Conservation (phyloP, 1,284 basidiomycete genomes). For the Xerocomus nothofagi region DNA sequence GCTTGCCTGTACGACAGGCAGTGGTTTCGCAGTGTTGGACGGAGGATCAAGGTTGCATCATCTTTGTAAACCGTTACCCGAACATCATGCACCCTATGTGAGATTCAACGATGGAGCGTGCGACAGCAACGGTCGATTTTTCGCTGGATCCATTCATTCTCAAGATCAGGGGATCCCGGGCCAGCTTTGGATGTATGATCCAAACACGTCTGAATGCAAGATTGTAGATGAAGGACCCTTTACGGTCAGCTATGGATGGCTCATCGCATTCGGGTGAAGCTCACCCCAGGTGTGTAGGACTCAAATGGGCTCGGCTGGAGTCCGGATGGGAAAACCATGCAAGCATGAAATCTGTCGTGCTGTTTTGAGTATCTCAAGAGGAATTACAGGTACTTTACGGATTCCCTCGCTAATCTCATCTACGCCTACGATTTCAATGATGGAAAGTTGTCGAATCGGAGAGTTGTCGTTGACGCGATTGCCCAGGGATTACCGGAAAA, state of each 20-base stretch:
- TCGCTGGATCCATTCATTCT: conserved; percentile 61
- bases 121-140: conserved; percentile 61
- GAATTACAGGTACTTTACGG: conserved; percentile 60
- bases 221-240: conserved; percentile 65
- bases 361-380: conserved; percentile 3
- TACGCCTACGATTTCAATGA: conserved; percentile 65
- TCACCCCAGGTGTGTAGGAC: conserved; percentile 12
- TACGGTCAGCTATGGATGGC: conserved; percentile 46
- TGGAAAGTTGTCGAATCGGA: conserved; percentile 54
- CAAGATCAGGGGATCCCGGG: conserved; percentile 52
- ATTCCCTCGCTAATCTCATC: conserved; percentile 61
- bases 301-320: conserved; percentile 29
- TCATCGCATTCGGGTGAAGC: neutral
- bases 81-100: conserved; percentile 41
- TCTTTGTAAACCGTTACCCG: conserved; percentile 48
- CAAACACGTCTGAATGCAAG: conserved; percentile 43
- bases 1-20: conserved; percentile 23
- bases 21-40: conserved; percentile 23
- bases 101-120: conserved; percentile 74
- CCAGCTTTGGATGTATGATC: conserved; percentile 60
- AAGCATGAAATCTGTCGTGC: conserved; percentile 9
- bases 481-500: conserved; percentile 49
- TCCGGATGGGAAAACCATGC: conserved; percentile 24
- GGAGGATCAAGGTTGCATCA: conserved; percentile 15
- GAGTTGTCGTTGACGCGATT: conserved; percentile 56